Evolutionary conservation across 352 stramenopile species (phyloP), one percentile per base, ranked within the genome.

Genomic region (Phytophthora hybrid): DNA sequence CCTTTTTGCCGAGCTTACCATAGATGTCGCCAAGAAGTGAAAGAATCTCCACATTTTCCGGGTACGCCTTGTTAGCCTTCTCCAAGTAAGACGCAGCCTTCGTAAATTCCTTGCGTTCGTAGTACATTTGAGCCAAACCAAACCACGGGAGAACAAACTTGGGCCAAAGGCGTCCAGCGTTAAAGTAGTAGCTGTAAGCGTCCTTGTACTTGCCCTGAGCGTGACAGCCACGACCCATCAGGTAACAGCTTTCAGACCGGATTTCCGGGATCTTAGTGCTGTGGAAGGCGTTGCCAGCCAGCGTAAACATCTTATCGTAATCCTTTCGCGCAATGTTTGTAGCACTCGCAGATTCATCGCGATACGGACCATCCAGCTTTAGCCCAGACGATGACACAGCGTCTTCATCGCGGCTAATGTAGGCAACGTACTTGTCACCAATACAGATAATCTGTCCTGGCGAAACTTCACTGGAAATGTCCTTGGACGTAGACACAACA

Each of bases 151-250:
- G 73, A 37, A 95, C 90, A 44, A 96, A 95, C 74, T 95, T 94
- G 4, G 89, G 84, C 85, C 87, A 94, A n/a, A 94, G 78, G 16
- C 89, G 87, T 26, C 87, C 97, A 32, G 97, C 96, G 63, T 98
- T 97, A 62, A 98, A 97, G 81, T 99, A 99, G 76, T 99, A 98
- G 74, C 95, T 97, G 74, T 98, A 97, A 13, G 97, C 97, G 64
- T 98, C 90, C 72, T 98, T 97, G 80, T 98, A 98, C 69, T 98
- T 97, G 59, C 91, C 92, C 63, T 88, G 87, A 37, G 96, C 93
- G 74, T 99, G 97, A 62, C 96, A 96, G n/a, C 98, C 97, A 59
- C 97, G 92, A 11, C 94, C 97, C 81, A 99, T 96, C 37, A 99
- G 89, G 76, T 98, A 99, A 59, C 97, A 98, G 69, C 95, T 99